A percentile compares a stretch with the other conserved stretches of the same genome.
Conservation (phyloP, 495 filamentous ascomycete species). For the Daldinia childiae region DNA sequence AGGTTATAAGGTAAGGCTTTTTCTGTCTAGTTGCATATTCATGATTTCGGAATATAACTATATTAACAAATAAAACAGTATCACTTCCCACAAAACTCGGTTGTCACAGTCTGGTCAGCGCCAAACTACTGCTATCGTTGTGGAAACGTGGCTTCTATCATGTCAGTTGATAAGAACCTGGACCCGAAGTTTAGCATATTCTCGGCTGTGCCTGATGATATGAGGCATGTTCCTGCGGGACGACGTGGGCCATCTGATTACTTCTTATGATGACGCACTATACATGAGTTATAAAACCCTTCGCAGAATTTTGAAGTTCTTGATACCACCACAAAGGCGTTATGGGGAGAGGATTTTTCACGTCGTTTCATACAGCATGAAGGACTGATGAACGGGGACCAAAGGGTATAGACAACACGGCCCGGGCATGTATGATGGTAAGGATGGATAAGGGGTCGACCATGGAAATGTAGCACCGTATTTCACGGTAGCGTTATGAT, state of each 20-base stretch:
- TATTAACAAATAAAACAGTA: constrained; percentile 62
- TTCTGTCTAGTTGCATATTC: neutral
- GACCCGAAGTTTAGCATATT: constrained; percentile 94
- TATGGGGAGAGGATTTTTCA: constrained; percentile 26
- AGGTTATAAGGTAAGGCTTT: constrained; percentile 82
- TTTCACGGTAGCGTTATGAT: constrained; percentile 8
- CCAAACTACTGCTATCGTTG: constrained; percentile 99
- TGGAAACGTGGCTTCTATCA: constrained; percentile 96
- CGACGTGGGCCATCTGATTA: constrained; percentile 89
- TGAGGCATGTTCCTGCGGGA: constrained; percentile 84
- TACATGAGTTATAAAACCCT: constrained; percentile 17
- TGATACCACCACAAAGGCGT: constrained; percentile 50
- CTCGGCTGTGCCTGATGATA: constrained; percentile 89
- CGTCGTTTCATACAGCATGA: constrained; percentile 30
- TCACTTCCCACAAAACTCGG: constrained; percentile 93
- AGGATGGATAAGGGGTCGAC: neutral
- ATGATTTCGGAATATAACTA: neutral
- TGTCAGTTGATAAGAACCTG: constrained; percentile 87
- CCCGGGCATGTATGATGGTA: constrained; percentile 10
- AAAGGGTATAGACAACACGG: constrained; percentile 32
- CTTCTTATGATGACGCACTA: constrained; percentile 76
- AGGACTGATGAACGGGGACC: constrained; percentile 23
- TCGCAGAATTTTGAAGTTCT: constrained; percentile 34
- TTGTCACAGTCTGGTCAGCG: constrained; percentile 99
- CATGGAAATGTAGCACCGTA: constrained; percentile 18